Evolutionary conservation across 2,329 filamentous ascomycete species (phyloP), one percentile per base, ranked within the genome.

Genomic region (Calonectria ilicicola): DNA sequence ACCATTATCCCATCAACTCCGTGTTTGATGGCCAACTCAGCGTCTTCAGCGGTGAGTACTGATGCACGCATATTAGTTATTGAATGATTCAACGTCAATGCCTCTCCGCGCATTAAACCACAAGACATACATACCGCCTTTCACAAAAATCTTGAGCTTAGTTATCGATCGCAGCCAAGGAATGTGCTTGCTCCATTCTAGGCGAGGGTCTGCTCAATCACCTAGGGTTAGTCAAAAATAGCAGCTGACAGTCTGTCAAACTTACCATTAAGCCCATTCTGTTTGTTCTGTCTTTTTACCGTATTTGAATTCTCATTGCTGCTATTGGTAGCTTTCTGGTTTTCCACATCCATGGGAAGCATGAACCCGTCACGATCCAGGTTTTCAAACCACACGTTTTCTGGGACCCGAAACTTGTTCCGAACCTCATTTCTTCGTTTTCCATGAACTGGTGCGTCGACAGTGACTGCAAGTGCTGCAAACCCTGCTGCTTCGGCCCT

Each of bases 321-420:
- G 17, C 29, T 38, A 21, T 32, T 47, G 27, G 64, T 65, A 10
- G 69, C 69, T 42, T 72, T 72, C 27, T 67, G 49, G 26, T 72
- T 72, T 14, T 72, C 69, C 19, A 72, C 69, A 23, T 72, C 69
- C 69, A 72, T 72, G 1, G 69, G 69, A 42, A 72, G 69, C 69
- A 72, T 47, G 23, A 72, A 72, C 14, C 69, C 69, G 2, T 72
- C 69, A 2, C 69, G 64, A 19, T 72, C 69, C 38, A 72, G 47
- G 10, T 72, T 72, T 60, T 72, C 65, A 26, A 72, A 72, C 69
- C 69, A 72, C 38, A 72, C 69, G 27, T 67, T 29, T 12, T 72
- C 47, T 1, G 69, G 69, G 14, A 72, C 56, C 19, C 65, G 69
- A 49, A 72, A 72, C 12, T 38, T 64, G 40, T 72, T 72, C 7